These are phyloP conservation scores for Solanum chiquidenum DNA, from an alignment of 257 asterid genomes.

Conservation along the genomic window DNA sequence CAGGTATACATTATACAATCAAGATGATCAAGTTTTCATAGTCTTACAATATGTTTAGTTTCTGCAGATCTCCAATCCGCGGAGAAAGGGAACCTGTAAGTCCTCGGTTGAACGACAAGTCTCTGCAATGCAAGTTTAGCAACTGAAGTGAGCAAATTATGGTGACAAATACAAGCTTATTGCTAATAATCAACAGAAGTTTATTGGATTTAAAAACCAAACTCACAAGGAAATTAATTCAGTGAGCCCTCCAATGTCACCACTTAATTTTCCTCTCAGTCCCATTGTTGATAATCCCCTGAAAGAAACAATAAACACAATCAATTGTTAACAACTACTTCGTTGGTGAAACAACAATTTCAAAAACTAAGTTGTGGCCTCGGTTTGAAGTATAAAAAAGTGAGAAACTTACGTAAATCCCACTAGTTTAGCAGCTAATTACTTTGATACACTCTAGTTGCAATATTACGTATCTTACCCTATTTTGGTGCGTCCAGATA, in stretches of 20 bases:
- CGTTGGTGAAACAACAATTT: background rate
- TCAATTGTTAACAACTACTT: background rate
- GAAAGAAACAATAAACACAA: constrained; percentile 4
- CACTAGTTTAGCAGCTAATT: background rate
- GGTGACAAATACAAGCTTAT: background rate
- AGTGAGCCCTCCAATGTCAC: constrained; percentile 78
- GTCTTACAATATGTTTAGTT: constrained; percentile 60
- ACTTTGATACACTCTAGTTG: background rate
- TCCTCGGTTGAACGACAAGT: constrained; percentile 80
- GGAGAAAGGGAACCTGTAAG: constrained; percentile 77
- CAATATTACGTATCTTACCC: background rate
- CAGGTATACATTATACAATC: background rate
- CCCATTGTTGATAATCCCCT: constrained; percentile 92
- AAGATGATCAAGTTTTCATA: background rate
- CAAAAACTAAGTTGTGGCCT: background rate
- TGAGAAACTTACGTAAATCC: too few relatives aligned
- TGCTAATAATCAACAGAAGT: background rate
- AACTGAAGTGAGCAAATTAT: background rate
- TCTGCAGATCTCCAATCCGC: constrained; percentile 67
- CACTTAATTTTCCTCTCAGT: constrained; percentile 55
- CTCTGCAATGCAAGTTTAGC: constrained; percentile 35
- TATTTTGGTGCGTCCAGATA: background rate
- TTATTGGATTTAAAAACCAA: background rate
- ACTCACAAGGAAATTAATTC: constrained; percentile 77
- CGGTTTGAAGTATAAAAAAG: background rate